These are phyloP conservation scores for Candida maesae DNA, from an alignment of 805 yeast genomes.

Conservation along the genomic window DNA sequence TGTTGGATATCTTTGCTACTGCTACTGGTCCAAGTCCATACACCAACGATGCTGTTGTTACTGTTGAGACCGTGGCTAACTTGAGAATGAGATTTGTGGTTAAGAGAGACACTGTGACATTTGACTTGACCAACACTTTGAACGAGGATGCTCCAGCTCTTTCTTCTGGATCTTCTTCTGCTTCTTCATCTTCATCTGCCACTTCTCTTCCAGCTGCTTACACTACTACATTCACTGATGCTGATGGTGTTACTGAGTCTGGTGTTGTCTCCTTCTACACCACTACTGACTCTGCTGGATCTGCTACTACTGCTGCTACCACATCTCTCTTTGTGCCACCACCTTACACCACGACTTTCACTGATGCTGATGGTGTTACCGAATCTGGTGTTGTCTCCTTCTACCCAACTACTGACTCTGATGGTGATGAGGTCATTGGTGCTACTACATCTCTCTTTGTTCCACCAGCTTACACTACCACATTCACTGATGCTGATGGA, in stretches of 20 bases:
- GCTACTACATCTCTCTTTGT: too few relatives aligned
- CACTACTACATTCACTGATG: too few relatives aligned
- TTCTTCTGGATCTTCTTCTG: too few relatives aligned
- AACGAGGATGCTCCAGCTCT: background rate
- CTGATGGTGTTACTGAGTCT: background rate
- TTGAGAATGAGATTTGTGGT: background rate
- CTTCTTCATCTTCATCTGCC: too few relatives aligned
- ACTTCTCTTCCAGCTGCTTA: background rate
- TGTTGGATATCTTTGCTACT: background rate
- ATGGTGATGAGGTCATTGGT: too few relatives aligned
- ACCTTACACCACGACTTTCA: background rate
- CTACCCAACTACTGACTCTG: too few relatives aligned
- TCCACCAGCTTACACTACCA: conserved; percentile 4
- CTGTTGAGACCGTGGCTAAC: background rate
- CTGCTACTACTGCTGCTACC: background rate
- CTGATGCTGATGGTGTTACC: too few relatives aligned
- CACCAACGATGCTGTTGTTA: background rate
- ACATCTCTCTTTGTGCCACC: background rate
- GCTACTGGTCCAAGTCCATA: background rate
- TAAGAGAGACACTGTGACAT: background rate
- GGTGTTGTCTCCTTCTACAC: background rate
- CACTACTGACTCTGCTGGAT: background rate
- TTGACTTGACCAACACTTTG: background rate
- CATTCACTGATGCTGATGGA: background rate
- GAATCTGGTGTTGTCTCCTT: too few relatives aligned